A percentile compares a stretch with the other conserved stretches of the same genome.
Evolutionary conservation across 176 grass and related monocot genomes (phyloP).

Genomic region (Paspalum vaginatum): DNA sequence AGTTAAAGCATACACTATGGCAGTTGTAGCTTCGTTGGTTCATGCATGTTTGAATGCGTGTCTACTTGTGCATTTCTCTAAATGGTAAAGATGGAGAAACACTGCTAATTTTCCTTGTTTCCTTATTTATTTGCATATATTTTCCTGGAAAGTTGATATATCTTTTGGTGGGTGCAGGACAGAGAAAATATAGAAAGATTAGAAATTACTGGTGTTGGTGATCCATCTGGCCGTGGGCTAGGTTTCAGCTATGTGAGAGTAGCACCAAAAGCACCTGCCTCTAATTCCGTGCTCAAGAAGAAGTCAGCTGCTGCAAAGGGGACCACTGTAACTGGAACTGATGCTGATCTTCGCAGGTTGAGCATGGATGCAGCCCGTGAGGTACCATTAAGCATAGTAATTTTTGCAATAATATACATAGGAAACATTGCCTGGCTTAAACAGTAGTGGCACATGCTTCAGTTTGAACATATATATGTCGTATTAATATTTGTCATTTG

Average conservation of each 20-base stretch:
- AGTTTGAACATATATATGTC: constrained; percentile 10
- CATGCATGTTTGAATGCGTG: constrained; percentile 19
- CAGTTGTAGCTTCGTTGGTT: background rate
- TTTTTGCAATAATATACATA: constrained; percentile 28
- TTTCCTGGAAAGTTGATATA: background rate
- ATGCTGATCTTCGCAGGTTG: constrained; percentile 97
- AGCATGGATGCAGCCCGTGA: constrained; percentile 99
- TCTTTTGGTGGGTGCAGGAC: constrained; percentile 55
- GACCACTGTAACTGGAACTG: constrained; percentile 92
- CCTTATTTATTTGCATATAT: background rate
- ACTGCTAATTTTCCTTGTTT: constrained; percentile 20
- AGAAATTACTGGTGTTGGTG: constrained; percentile 91
- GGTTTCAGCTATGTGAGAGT: constrained; percentile 96
- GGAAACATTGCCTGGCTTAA: background rate
- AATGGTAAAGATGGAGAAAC: no score
- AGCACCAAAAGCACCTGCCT: constrained; percentile 76
- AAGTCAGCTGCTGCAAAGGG: constrained; percentile 82
- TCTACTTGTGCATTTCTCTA: constrained; percentile 1
- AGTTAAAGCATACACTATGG: background rate
- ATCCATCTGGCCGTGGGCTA: constrained; percentile 92
- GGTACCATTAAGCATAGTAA: constrained; percentile 56
- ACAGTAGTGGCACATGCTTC: background rate
- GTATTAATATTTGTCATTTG: constrained; percentile 7
- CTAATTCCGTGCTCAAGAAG: constrained; percentile 75
- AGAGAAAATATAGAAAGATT: constrained; percentile 90